Evolutionary conservation across 129 eudicot species (phyloP), one percentile per base, ranked within the genome.

Genomic region (Saussurea involucrata): DNA sequence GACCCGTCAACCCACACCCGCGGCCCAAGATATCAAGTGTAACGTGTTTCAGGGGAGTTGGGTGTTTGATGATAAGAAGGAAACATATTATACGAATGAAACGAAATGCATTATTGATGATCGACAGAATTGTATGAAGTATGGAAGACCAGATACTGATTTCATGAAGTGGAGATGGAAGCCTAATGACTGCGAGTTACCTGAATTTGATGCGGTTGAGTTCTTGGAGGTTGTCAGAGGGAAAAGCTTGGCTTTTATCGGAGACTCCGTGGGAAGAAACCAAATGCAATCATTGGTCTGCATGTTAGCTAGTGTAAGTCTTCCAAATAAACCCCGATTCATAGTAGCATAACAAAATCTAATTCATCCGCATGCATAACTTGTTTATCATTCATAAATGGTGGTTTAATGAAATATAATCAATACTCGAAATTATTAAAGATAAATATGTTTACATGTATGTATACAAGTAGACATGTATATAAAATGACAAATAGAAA

Each of bases 221-320:
- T 89, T 89, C 80, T 71, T 89, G 84, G 85, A 84, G 74, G 69
- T 82, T 55, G 93, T 89, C 46, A 82, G 87, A 72, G 90, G 88
- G 33, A 89, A 89, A 70, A 81, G 68, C 10, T 53, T 89, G 87
- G 90, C 86, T 21, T 86, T 89, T 71, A 57, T 89, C 32, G 93
- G 93, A 18, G 93, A 89, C 72, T 86, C 93, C 0, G 83, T 89
- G 10, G 90, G 85, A 66, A 78, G 93, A 76, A 89, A 89, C 84
- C 93, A 89, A 80, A 83, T 88, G 90, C 90, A 88, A 78, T 88
- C 93, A 64, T 75, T 88, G 76, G 86, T 83, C 68, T 89, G 93
- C 84, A 84, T 89, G 79, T 63, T 89, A 80, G 87, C 93, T 4
- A 76, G 68, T 69, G 93, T 89, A 86, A 86, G 92, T 83, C 20